Base-by-base conservation (phyloP, 2,329 filamentous ascomycete species). In the Arthrobotrys conoides region DNA sequence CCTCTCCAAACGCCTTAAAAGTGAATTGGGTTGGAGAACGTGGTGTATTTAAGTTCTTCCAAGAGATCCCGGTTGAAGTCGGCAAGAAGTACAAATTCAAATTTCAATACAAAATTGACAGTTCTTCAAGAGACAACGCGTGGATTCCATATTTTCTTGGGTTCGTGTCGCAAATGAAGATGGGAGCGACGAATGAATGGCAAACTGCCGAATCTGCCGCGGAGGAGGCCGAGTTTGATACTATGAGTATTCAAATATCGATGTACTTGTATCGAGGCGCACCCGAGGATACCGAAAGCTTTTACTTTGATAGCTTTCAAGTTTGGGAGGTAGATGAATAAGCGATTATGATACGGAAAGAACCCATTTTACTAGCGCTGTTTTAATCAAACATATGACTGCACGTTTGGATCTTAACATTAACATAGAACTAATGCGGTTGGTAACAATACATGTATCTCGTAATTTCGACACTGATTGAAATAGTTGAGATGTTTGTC, bases 291-390 rank as follows among this genome's bases (percentile, higher is more conserved):
- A 69, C 66, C 9, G 51, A 59, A 20, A 41, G 16, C 1, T 59
- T 46, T 22, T 48, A 69, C 14, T 69, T 69, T 33, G 66, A 69
- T 59, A 59, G 20, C 12, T 69, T 69, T 24, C 33, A 69, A 10
- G 33, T 69, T 69, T 69, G 66, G 66, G 66, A 69, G 18, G 36
- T 69, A 0, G 33, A 9, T n/a, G 57, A 44, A 24, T 44, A 61
- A 12, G 12, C 5, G 14, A 5, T 5, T 41, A n/a, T 30, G 38
- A 41, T 41, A 4, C 3, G 6, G 9, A 36, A 8, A 36, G 33
- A 36, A 4, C 3, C 27, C 3, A 30, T 30, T 30, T 30, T n/a
- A n/a, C n/a, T n/a, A n/a, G n/a, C n/a, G n/a, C n/a, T n/a, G n/a
- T n/a, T n/a, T n/a, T n/a, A n/a, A n/a, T n/a, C n/a, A n/a, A n/a